Evolutionary conservation across 176 grass and related monocot genomes (phyloP).

Genomic region (Olyra latifolia): DNA sequence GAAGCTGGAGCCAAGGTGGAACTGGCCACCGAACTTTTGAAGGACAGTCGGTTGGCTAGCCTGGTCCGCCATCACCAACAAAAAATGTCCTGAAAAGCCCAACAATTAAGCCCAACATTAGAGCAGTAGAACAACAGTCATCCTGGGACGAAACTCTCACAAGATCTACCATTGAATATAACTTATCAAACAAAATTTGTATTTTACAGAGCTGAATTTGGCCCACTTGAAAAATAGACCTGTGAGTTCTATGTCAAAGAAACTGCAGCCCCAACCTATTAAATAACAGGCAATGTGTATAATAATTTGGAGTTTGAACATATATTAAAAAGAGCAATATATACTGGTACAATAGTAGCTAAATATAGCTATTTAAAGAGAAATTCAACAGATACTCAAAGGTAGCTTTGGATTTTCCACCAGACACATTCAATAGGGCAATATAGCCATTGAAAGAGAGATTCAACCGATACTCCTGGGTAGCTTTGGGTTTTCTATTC

Average conservation of each 20-base stretch:
- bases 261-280: neutral
- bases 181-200: neutral
- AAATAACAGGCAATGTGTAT: neutral
- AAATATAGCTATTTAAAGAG: neutral
- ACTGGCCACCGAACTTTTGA: conserved; percentile 65
- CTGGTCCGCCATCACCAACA: conserved; percentile 67
- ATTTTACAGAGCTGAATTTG: neutral
- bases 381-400: neutral
- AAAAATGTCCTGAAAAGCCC: conserved; percentile 44
- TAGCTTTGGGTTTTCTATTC: neutral
- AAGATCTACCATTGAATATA: neutral
- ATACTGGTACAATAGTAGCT: neutral
- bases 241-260: neutral
- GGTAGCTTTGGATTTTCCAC: neutral
- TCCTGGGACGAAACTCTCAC: neutral
- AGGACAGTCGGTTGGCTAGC: conserved; percentile 64
- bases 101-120: neutral
- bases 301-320: neutral
- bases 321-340: neutral
- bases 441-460: neutral
- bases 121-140: neutral
- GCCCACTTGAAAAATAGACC: neutral
- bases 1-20: conserved; percentile 66
- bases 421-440: neutral
- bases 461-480: neutral